Evolutionary conservation across 768 basidiomycete genomes (phyloP), one percentile per base, ranked within the genome.

Genomic region (Lactarius hatsudake): DNA sequence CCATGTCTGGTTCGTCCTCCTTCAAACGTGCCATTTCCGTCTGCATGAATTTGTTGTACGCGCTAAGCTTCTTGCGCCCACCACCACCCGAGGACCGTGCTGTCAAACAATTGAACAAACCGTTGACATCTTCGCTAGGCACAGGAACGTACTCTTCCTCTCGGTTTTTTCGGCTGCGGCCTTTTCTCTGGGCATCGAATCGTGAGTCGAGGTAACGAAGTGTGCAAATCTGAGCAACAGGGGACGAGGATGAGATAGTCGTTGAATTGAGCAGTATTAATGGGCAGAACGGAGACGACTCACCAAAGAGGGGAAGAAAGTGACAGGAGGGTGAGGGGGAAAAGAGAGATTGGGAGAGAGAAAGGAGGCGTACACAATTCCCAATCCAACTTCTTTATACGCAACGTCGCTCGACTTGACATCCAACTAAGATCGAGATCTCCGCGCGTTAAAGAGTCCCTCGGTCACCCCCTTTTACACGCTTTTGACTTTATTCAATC

Each of bases 1-100:
- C 73, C 73, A 91, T 83, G 62, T 87, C 83, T 38, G 91, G 91
- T 70, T 91, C 83, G 20, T 84, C 80, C 72, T 89, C 87, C 81
- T 90, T 92, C 75, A 93, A 81, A 65, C 89, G 87, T 40, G 87
- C 86, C 82, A 92, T 86, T 75, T 92, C 90, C 26, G 83, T 79
- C 82, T 90, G 86, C 89, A 91, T 80, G 75, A 88, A 93, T 75
- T 87, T 89, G 75, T 93, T 93, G 78, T 89, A 93, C 17, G 84
- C 82, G 42, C 86, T 87, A 57, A 90, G 79, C 76, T 84, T 84
- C 75, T 82, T 90, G 76, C 81, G 84, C 73, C 84, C 82, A 20
- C 78, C 78, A 43, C 78, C 79, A 38, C 81, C 79, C 42, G 83
- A 78, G 18, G 86, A 84, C 75, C 84, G 86, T 75, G 78, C 82